Conservation (phyloP, 768 basidiomycete species). For the Leccinum incarnatum region DNA sequence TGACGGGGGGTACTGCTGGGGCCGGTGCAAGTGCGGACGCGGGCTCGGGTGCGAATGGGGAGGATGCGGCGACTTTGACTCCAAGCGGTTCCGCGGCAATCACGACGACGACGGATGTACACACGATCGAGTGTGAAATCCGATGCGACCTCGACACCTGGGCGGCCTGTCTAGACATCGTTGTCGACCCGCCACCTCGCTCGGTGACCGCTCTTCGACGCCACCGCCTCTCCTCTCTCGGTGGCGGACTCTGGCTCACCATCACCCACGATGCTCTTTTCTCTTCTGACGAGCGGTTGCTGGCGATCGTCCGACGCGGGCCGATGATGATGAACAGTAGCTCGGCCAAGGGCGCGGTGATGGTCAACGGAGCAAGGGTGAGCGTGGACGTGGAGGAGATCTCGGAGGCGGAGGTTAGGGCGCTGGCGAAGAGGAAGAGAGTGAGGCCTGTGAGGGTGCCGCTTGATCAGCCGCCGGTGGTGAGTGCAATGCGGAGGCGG, state of each 20-base stretch:
- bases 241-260: slow-evolving; percentile 94
- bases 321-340: slow-evolving; percentile 37
- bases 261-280: slow-evolving; percentile 82
- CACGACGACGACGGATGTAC: slow-evolving; percentile 29
- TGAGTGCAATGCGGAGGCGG: slow-evolving; percentile 64
- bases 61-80: slow-evolving; percentile 8
- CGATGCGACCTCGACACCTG: slow-evolving; percentile 91
- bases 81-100: neutral
- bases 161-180: slow-evolving; percentile 79
- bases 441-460: slow-evolving; percentile 84
- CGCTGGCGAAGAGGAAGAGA: slow-evolving; percentile 78
- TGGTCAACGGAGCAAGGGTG: slow-evolving; percentile 85
- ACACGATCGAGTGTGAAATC: slow-evolving; percentile 82
- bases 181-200: slow-evolving; percentile 90
- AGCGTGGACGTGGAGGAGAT: slow-evolving; percentile 88
- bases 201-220: slow-evolving; percentile 78
- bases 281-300: slow-evolving; percentile 71
- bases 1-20: neutral
- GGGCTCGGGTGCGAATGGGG: slow-evolving; percentile 15
- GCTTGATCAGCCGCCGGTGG: slow-evolving; percentile 88
- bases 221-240: slow-evolving; percentile 80
- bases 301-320: slow-evolving; percentile 72
- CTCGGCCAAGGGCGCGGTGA: slow-evolving; percentile 68
- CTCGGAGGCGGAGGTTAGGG: slow-evolving; percentile 81
- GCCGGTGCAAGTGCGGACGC: neutral